phyloP scores from a whole-genome alignment of 306 rosid genomes.

The Pachyrhizus erosus region DNA sequence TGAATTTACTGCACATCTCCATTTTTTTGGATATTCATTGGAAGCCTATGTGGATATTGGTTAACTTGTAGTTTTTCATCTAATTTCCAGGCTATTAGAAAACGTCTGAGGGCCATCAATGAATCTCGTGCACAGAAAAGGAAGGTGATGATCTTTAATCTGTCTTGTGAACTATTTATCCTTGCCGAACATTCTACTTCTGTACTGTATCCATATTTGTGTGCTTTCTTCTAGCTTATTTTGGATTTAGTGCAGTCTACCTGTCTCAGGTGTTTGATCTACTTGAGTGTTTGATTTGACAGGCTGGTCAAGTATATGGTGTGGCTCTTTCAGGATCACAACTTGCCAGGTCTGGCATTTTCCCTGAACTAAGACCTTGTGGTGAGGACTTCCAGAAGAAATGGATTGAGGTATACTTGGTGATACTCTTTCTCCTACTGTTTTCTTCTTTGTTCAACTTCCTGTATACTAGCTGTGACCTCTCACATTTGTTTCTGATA shows the following conservation, averaged over 20 bases:
- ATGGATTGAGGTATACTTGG: conserved; percentile 86
- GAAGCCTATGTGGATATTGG: conserved; percentile 17
- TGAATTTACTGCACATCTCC: conserved; percentile 23
- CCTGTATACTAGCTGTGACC: conserved; percentile 1
- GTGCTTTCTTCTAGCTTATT: conserved; percentile 18
- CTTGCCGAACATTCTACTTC: conserved; percentile 18
- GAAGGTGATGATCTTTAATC: conserved; percentile 67
- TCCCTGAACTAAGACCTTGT: conserved; percentile 78
- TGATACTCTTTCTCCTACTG: conserved; percentile 2
- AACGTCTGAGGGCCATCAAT: conserved; percentile 89
- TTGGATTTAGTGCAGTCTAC: not conserved
- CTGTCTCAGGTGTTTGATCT: conserved; percentile 43
- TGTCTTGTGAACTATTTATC: conserved; percentile 19
- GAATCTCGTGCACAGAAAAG: conserved; percentile 96
- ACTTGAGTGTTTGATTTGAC: conserved; percentile 49
- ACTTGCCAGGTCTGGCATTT: conserved; percentile 76
- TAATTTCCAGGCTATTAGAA: conserved; percentile 78
- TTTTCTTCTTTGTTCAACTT: conserved; percentile 8
- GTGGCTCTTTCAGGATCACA: conserved; percentile 87
- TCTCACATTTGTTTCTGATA: conserved; percentile 9
- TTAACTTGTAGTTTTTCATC: conserved; percentile 35
- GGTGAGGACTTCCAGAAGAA: conserved; percentile 85
- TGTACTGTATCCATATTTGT: not conserved
- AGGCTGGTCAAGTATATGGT: conserved; percentile 98
- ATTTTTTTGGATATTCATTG: conserved; percentile 12